Evolutionary conservation across 2,329 filamentous ascomycete species (phyloP), one percentile per base, ranked within the genome.

Genomic region (Ceratocystis variospora): DNA sequence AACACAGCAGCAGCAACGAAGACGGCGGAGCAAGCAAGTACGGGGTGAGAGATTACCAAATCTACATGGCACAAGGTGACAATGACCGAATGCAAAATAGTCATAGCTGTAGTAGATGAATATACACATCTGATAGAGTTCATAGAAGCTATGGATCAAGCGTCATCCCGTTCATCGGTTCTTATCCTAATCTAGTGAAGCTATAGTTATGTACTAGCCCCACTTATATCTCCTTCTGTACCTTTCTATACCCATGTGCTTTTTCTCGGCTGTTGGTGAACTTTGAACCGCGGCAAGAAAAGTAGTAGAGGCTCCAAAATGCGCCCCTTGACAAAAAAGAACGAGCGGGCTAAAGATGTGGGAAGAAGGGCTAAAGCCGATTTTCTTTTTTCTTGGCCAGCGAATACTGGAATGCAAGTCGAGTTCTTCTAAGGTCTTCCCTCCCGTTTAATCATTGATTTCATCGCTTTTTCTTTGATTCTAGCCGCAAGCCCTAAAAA

Each of bases 231-330:
- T 41, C 37, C 3, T 41, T 41, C 37, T 41, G 37, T 41, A 12
- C 37, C 37, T 15, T 15, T 64, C 37, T 55, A 25, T 19, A 55
- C 62, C 62, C 41, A 46, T 50, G 45, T 63, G 25, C 57, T 28
- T 41, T 33, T 37, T 65, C 45, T 50, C 44, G 45, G 62, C 55
- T 45, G 31, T 59, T 59, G 28, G 55, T 59, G 55, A 59, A 59
- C 55, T 59, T 59, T 59, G 55, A 59, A n/a, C 55, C 55, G 55
- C 55, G 55, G 55, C 55, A 59, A 37, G 25, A 53, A 53, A 59
- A n/a, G 17, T n/a, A 59, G 55, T 31, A 31, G 55, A 31, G 33
- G 31, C 25, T 17, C 28, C 15, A 31, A 59, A 59, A 59, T 59
- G 28, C 17, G 55, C 55, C 28, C 55, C 55, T 37, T 31, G 53